Evolutionary conservation across 73 alveolate genomes (phyloP), one percentile per base, ranked within the genome.

Genomic region (Breviolum minutum): DNA sequence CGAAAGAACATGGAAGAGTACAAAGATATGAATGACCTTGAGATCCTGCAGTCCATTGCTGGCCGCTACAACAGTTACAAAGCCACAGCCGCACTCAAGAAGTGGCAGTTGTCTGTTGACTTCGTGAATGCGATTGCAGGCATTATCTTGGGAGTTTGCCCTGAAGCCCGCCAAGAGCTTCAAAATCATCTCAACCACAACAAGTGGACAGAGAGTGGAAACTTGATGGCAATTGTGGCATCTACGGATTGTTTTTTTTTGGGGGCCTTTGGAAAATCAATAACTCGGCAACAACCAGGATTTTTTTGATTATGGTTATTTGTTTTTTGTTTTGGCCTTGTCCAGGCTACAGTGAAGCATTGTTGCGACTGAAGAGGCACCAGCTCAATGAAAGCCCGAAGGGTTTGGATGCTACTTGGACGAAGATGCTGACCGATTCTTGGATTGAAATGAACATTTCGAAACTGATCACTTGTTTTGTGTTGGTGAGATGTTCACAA

Each of bases 361-460:
- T 87, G 14, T 66, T 87, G 11, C 63, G 95, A 20, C 29, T 66
- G 24, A 87, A 64, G 19, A 24, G 95, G 68, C 95, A 87, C 40
- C 79, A 63, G 95, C 95, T 87, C 48, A 87, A 87, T 60, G 81
- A 87, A 16, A 30, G 64, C 63, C 95, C 95, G 2, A 87, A 87
- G 40, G 95, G 95, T 30, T 11, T 63, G 40, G 48, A 3, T 0
- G 17, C 95, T 20, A 2, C 8, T 16, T 87, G 95, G 95, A 61
- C n/a, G 48, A 13, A 66, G 54, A 87, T 87, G 40, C 95, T 87
- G 48, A 87, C 95, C 10, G 95, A 9, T 7, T 22, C 92, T 60
- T 12, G 71, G 60, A 17, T 6, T 6, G 13, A 14, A 80, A 30
- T 8, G 7, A 19, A 0, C 0, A 73, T 22, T 2, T 40, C 54